Percentiles rank a stretch among this genome's conserved stretches.
phyloP scores from a whole-genome alignment of 2,329 filamentous ascomycete species.

The Fusarium napiforme region DNA sequence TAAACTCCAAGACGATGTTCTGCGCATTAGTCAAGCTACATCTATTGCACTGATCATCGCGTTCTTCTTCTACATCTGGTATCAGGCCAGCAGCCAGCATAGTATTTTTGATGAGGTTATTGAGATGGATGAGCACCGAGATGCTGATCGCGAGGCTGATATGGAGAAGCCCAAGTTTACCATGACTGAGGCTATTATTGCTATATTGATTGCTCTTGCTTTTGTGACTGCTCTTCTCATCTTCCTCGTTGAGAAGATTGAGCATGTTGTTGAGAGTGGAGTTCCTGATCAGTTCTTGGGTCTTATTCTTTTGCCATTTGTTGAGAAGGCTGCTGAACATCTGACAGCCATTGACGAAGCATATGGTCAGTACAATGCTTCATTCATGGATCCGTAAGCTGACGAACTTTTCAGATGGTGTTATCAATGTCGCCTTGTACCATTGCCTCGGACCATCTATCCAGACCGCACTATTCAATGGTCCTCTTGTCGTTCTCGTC shows the following conservation, averaged over 20 bases:
- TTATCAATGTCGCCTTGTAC: constrained; percentile 76
- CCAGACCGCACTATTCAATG: constrained; percentile 80
- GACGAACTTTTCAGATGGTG: constrained; percentile 52
- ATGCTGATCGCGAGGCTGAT: constrained; percentile 68
- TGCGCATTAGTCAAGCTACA: constrained; percentile 71
- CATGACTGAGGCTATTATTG: constrained; percentile 70
- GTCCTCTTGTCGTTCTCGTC: constrained; percentile 75
- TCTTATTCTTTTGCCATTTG: constrained; percentile 73
- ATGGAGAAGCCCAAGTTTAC: constrained; percentile 71
- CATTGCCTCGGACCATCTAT: constrained; percentile 80
- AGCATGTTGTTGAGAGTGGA: constrained; percentile 54
- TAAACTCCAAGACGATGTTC: constrained; percentile 58
- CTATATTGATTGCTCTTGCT: constrained; percentile 65
- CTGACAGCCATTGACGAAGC: constrained; percentile 77
- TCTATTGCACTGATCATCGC: constrained; percentile 70
- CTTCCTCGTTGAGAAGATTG: constrained; percentile 74
- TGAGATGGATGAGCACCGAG: constrained; percentile 59
- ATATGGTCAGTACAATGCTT: constrained; percentile 53
- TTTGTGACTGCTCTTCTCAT: constrained; percentile 73
- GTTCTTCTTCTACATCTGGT: constrained; percentile 67
- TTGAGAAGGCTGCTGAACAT: constrained; percentile 78
- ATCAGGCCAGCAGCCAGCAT: constrained; percentile 73
- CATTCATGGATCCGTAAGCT: accelerated
- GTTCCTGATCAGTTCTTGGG: constrained; percentile 53
- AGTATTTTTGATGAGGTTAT: constrained; percentile 70